Base-by-base conservation (phyloP, 1,139 yeast species). In the Groenewaldozyma auringiensis region DNA sequence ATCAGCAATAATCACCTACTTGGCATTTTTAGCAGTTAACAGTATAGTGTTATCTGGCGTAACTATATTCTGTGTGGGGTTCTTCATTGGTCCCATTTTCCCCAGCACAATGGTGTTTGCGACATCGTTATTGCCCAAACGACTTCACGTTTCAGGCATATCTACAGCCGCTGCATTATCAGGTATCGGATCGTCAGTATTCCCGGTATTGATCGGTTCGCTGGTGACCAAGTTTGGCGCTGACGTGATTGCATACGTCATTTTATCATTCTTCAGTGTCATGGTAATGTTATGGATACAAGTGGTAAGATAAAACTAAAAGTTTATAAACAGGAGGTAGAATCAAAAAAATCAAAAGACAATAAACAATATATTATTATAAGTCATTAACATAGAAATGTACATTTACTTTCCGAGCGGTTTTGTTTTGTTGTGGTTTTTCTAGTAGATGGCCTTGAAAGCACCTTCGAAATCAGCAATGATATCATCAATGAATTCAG, bases 401-500 rank as follows among this genome's bases (percentile, higher is more conserved):
- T n/a, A n/a, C n/a, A n/a, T n/a, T n/a, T n/a, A n/a, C n/a, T n/a
- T n/a, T n/a, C n/a, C n/a, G n/a, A n/a, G n/a, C n/a, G n/a, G n/a
- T n/a, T n/a, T n/a, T n/a, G n/a, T n/a, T n/a, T n/a, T n/a, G n/a
- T n/a, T n/a, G n/a, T n/a, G n/a, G 13, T 32, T 32, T n/a, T 4
- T 11, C 16, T 35, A 35, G 20, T 58, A 60, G 34, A 57, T 54
- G 41, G 51, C 51, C 51, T 53, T 50, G 49, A 88, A 84, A 36
- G 96, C 75, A 66, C 83, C 87, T 59, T 86, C 88, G 57, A 88
- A 83, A 64, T 88, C 96, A 18, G 70, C 86, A 64, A 86, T 84
- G 55, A 88, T 78, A 61, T 88, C 96, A 58, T 87, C 95, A 58
- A 87, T 83, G 64, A 75, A 80, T 71, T 88, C 96, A 45, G 88